Conservation (phyloP, 495 filamentous ascomycete species). For the Beverwykella pulmonaria region DNA sequence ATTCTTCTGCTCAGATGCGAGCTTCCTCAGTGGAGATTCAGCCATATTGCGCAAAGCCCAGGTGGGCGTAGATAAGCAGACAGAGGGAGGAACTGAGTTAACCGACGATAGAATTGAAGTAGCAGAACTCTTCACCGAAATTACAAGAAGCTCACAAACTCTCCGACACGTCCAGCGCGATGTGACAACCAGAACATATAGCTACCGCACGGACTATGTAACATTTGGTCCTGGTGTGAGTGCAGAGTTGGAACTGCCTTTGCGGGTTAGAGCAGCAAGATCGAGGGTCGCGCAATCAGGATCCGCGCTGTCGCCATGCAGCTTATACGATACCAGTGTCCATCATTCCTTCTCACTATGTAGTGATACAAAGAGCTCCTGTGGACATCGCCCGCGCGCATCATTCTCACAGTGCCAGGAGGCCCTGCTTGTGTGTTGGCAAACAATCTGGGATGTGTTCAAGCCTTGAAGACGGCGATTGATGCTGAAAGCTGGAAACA, state of each 20-base stretch:
- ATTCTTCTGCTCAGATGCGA: constrained; percentile 9
- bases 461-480: background rate
- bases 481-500: background rate
- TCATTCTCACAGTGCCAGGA: background rate
- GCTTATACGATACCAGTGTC: background rate
- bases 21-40: background rate
- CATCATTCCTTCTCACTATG: background rate
- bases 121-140: background rate
- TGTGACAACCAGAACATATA: background rate
- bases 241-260: constrained; percentile 21
- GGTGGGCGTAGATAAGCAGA: background rate
- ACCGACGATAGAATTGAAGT: background rate
- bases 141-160: background rate
- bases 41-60: constrained; percentile 5
- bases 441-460: background rate
- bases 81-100: background rate
- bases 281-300: constrained; percentile 9
- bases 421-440: background rate
- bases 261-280: background rate
- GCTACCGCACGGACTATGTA: background rate
- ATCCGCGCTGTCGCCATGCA: constrained; percentile 9
- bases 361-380: background rate
- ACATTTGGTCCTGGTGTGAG: background rate
- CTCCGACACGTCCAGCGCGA: background rate
- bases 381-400: background rate